Base-by-base conservation (phyloP, 1,284 basidiomycete species). In the Rhodotorula mucilaginosa region DNA sequence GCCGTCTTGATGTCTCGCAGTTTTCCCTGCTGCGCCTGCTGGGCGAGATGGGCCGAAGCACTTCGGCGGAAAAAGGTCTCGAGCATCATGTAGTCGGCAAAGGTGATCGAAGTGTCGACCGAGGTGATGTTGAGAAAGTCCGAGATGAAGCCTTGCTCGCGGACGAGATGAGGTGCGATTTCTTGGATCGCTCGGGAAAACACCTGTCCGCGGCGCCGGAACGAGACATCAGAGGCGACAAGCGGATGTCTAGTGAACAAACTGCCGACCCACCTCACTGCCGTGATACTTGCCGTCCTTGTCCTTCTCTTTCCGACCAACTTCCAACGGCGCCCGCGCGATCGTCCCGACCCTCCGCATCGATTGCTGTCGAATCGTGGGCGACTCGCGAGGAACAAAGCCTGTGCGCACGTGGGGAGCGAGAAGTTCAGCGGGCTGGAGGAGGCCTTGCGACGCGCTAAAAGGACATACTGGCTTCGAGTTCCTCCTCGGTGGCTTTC, bases 11-110 rank as follows among this genome's bases (percentile, higher is more conserved):
- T 86, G 16, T 97, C 86, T 82, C 94, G 94, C 69, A 86, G 80
- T 29, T 93, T 93, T 23, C 87, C 82, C 15, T 74, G 75, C 21
- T 86, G 85, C 60, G 86, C 84, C 29, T 58, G 56, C 19, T 51
- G 47, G 12, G 66, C 68, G 46, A 75, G 56, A 58, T 70, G 69
- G n/a, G 90, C 85, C 15, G 90, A 86, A 4, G 96, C 96, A 78
- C 97, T 91, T 52, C 95, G 85, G 34, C 92, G 86, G 84, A 97
- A 98, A 82, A 97, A 98, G 67, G 89, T 91, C 80, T 98, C 96
- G 72, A 99, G 83, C 61, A 89, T 88, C 88, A 94, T 92, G 78
- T 97, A 95, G 82, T 98, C 96, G 15, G 96, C 96, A 81, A 94
- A 99, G 0, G 96, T 97, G 26, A 92, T 85, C 34, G 88, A 88